Base-by-base conservation (phyloP, 768 basidiomycete species). In the Calocybe gangraenosa region DNA sequence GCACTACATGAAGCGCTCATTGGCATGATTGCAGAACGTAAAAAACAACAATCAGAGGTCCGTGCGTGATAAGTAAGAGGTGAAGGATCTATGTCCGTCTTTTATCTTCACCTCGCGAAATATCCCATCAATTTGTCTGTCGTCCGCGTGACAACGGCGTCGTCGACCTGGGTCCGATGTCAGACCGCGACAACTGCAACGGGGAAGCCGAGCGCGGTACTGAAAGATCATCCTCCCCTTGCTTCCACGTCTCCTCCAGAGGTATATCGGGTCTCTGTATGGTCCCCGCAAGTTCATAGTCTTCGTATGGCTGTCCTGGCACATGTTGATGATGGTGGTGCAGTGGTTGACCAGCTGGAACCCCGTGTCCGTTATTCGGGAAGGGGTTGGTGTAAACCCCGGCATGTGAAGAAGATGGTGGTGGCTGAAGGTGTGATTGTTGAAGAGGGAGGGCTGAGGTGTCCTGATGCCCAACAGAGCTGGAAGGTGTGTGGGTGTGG, bases 221-320 rank as follows among this genome's bases (percentile, higher is more conserved):
- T 2, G 49, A 53, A 9, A 48, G 35, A 37, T 47, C 45, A 40
- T 48, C 42, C 19, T 59, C 59, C 10, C 60, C 65, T 20, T 65
- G 60, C 41, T 60, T 60, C 71, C 68, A 70, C 14, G 65, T 51
- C n/a, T 66, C 57, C 21, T 61, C 60, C 34, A 68, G 42, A 2
- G 56, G 54, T n/a, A 61, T 55, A 11, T 58, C 63, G 6, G 60
- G 56, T 10, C 68, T 52, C 35, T 48, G 55, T 13, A 69, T 67
- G 2, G 71, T 68, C 19, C 65, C 64, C 10, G 60, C 64, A 11
- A 67, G 48, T 22, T 65, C 62, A 18, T 58, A 58, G 17, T 54
- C 49, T 19, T 46, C 50, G 6, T 34, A 40, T 28, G 6, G 6
- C 11, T 28, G 25, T 11, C 11, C 25, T 28, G 6, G 6, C 11